Evolutionary conservation across 2,329 filamentous ascomycete genomes (phyloP), one percentile per base, ranked within the genome.

Genomic region (Venturia pyrina): DNA sequence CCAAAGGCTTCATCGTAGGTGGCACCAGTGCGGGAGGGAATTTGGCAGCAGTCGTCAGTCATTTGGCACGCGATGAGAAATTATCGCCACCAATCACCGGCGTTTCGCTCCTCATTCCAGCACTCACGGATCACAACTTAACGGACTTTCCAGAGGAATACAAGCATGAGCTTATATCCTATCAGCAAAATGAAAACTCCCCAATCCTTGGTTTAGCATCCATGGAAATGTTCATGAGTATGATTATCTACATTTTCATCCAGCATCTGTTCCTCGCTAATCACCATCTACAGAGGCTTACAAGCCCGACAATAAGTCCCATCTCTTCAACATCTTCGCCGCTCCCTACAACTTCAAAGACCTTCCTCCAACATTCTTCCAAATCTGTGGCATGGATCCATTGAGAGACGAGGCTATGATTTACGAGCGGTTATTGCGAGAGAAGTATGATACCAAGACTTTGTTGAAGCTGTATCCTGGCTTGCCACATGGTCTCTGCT

Each of bases 1-100:
- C 71, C 5, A 75, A 74, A 64, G 81, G 81, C 10, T 80, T 83
- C 68, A 74, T 83, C n/a, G 70, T 83, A 0, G 80, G 81, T 10
- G 82, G 82, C 21, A 80, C 77, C 5, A 81, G 79, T 1, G 81
- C 81, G 0, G 82, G 81, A 4, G 82, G 79, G n/a, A 83, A 83
- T 69, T 77, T 83, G 65, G 76, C 80, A 0, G 78, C 78, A 0
- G 79, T 79, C 0, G 74, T 83, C 0, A 59, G 46, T n/a, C 65
- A 66, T 57, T 61, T 66, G 19, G 65, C 65, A 11, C 59, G 65
- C 21, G 65, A 66, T n/a, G 40, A 64, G 43, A 41, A 56, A 8
- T 34, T 66, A 3, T 41, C 32, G 19, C 65, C 65, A 24, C 65
- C 65, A 17, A n/a, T 66, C 19, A 66, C 65, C 17, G 65, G 65